Evolutionary conservation across 2,329 filamentous ascomycete species (phyloP), one percentile per base, ranked within the genome.

Genomic region (Curvularia sp.): DNA sequence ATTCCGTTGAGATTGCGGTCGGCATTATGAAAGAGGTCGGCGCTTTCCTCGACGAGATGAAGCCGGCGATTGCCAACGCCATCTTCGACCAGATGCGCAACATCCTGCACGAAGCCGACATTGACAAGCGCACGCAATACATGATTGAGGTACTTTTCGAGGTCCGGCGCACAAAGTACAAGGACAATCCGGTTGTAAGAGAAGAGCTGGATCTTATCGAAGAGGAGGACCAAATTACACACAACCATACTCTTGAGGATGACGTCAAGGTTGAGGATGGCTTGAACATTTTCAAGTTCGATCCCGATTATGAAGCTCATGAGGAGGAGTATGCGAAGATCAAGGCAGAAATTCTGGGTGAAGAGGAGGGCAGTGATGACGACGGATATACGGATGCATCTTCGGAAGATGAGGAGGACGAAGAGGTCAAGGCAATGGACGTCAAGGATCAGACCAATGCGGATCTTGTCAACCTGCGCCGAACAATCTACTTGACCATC

Each of bases 71-170:
- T 70, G 89, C 93, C 30, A 86, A 94, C 65, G 91, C 90, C 24
- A 92, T 99, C 7, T 99, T 96, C 73, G 95, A 99, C 72, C 93
- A 97, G 77, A 96, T 99, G 82, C 84, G 95, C 68, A 94, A 90
- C 69, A 97, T 98, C 63, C 82, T 99, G 8, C 94, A 99, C 80
- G 95, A 99, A 77, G 93, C 93, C 44, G 93, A 95, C 73, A 97
- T 99, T 75, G 94, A 98, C 75, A 97, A 97, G 83, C 86, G 95
- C 64, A 93, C 94, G n/a, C 95, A 99, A 79, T 99, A 98, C 79
- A 97, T 97, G 91, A 94, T 99, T 57, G 95, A 99, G 77, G 95
- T 98, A 5, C 81, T 99, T 43, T 99, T 99, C 76, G 93, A 99
- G 80, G 90, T 97, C 55, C 87, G 95, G 63, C 97, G 97, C 79